Percentiles rank a stretch among this genome's conserved stretches.
Evolutionary conservation across 2,329 filamentous ascomycete species (phyloP).

Genomic region (Cordyceps fumosorosea): DNA sequence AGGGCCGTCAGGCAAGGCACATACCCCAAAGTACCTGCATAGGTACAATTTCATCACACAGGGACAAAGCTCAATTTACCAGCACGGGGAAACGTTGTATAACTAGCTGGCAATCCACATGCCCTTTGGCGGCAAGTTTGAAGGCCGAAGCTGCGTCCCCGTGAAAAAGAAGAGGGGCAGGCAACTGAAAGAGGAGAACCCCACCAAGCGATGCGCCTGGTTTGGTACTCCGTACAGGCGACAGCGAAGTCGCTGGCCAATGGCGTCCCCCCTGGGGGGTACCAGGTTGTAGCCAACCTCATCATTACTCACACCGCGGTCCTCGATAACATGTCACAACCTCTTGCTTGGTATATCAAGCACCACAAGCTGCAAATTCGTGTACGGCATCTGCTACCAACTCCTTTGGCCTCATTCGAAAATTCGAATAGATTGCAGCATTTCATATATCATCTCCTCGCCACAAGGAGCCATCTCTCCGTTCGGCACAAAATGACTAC

Average conservation of each 20-base stretch:
- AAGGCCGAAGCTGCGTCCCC: too few species aligned
- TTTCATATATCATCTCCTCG: not conserved
- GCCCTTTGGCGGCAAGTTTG: too few species aligned
- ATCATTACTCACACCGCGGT: not conserved
- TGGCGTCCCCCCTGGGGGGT: not conserved
- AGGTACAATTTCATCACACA: too few species aligned
- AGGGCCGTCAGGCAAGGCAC: not conserved
- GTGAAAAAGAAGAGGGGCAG: too few species aligned
- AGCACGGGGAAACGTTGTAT: too few species aligned
- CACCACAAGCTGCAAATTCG: not conserved
- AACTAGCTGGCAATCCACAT: too few species aligned
- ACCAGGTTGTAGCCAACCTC: not conserved
- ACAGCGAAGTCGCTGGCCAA: not conserved
- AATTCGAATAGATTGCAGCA: not conserved
- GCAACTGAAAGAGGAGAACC: too few species aligned
- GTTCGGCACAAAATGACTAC: conserved; percentile 1
- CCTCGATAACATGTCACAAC: not conserved
- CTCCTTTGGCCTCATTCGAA: not conserved
- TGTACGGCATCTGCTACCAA: not conserved
- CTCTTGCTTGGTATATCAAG: not conserved
- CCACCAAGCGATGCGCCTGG: not conserved
- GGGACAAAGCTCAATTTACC: too few species aligned
- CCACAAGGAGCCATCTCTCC: not conserved
- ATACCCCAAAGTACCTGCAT: too few species aligned
- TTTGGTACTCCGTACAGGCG: too few species aligned